Conservation (phyloP, 768 basidiomycete species). For the Coprinopsis strossmayeri region DNA sequence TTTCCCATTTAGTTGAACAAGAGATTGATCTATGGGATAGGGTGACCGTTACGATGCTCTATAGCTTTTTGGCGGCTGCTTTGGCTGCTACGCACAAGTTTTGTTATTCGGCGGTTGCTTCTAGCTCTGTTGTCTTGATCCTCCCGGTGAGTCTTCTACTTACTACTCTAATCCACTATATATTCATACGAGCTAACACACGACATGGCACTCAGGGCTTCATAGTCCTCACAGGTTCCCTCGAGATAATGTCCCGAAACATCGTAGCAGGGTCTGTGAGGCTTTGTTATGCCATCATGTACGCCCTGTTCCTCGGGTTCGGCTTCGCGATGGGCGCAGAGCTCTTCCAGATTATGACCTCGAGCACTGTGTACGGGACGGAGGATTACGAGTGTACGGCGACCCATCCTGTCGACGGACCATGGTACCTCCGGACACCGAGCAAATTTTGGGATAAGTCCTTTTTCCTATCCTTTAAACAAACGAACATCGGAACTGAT, state of each 20-base stretch:
- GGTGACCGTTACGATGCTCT: conserved; percentile 72
- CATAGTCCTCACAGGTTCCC: conserved; percentile 63
- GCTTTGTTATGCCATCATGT: conserved; percentile 72
- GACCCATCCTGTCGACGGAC: conserved; percentile 48
- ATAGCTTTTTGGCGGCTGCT: conserved; percentile 75
- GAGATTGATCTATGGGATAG: conserved; percentile 24
- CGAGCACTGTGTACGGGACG: conserved; percentile 35
- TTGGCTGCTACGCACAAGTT: conserved; percentile 61
- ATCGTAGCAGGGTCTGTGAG: conserved; percentile 83
- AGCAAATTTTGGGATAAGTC: conserved; percentile 64
- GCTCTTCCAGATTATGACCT: conserved; percentile 53
- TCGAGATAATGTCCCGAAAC: conserved; percentile 76
- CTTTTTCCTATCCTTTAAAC: neutral
- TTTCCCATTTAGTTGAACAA: conserved; percentile 3
- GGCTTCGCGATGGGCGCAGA: conserved; percentile 78
- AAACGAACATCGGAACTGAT: too few relatives aligned
- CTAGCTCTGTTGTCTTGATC: conserved; percentile 73
- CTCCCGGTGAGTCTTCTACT: conserved; percentile 46
- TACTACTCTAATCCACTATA: too few relatives aligned
- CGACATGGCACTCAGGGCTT: conserved; percentile 72
- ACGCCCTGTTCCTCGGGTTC: conserved; percentile 74
- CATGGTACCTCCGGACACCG: conserved; percentile 73
- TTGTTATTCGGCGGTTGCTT: conserved; percentile 78
- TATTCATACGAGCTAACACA: neutral
- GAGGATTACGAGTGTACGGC: conserved; percentile 56